Evolutionary conservation across 306 rosid genomes (phyloP).

Genomic region (Quercus bicolor): DNA sequence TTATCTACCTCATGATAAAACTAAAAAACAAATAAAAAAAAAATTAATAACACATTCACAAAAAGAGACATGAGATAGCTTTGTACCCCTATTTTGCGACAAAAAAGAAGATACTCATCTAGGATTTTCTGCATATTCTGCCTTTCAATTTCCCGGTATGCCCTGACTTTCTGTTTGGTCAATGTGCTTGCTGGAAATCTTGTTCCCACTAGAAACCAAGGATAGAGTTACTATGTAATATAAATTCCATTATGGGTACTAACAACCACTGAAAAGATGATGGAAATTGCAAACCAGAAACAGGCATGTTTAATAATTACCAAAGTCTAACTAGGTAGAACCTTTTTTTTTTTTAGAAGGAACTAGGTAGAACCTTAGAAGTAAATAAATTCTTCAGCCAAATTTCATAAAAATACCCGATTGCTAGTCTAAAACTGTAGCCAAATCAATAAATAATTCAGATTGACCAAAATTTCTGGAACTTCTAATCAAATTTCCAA

Average conservation of each 20-base stretch:
- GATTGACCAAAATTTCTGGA: too few species aligned
- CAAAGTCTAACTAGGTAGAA: not conserved
- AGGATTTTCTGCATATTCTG: conserved; percentile 42
- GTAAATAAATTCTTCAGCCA: not conserved
- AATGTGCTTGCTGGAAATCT: conserved; percentile 25
- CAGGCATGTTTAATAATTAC: not conserved
- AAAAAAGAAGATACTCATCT: conserved; percentile 44
- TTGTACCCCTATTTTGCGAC: conserved; percentile 52
- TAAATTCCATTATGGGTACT: not conserved
- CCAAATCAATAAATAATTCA: not conserved
- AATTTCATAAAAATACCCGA: not conserved
- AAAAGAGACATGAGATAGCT: conserved; percentile 4
- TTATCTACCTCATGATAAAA: too few species aligned
- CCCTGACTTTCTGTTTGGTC: conserved; percentile 22
- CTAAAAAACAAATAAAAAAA: not conserved
- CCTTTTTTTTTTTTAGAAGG: too few species aligned
- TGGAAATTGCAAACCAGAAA: not conserved
- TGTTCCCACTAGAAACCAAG: conserved; percentile 17
- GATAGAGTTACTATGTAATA: not conserved
- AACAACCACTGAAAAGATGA: not conserved
- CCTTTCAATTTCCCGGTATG: conserved; percentile 36
- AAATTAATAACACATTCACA: not conserved
- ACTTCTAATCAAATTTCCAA: too few species aligned
- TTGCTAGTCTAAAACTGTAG: not conserved
- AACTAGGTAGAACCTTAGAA: not conserved